Conservation (phyloP, 2,329 filamentous ascomycete species). For the Penicillium sp. region DNA sequence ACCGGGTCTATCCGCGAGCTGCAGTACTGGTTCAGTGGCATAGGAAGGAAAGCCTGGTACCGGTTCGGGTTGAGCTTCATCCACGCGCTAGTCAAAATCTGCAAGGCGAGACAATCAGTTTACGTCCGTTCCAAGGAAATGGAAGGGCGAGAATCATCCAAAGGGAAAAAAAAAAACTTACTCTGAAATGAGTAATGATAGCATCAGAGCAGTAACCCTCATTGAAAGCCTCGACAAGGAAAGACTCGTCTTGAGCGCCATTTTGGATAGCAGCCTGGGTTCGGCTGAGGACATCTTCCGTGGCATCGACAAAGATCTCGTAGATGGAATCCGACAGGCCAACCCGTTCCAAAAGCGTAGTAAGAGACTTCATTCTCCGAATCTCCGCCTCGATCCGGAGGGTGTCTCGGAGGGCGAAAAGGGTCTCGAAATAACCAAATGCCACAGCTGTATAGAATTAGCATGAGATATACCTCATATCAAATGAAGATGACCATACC, state of each 20-base stretch:
- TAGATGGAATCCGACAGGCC: constrained; percentile 69
- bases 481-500: constrained; percentile 60
- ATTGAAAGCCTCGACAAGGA: constrained; percentile 72
- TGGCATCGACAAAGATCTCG: constrained; percentile 81
- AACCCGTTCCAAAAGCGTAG: constrained; percentile 66
- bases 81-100: constrained; percentile 80
- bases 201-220: constrained; percentile 64
- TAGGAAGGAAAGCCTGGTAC: constrained; percentile 72
- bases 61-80: constrained; percentile 70
- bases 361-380: constrained; percentile 69
- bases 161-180: constrained; percentile 35
- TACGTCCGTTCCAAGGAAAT: neutral
- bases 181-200: constrained; percentile 81
- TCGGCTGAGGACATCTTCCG: constrained; percentile 65
- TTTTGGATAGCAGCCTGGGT: constrained; percentile 59
- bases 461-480: constrained; percentile 3
- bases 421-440: constrained; percentile 87
- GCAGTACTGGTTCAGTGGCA: constrained; percentile 67
- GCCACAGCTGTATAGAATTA: constrained; percentile 66
- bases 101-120: constrained; percentile 23
- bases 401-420: constrained; percentile 67
- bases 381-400: constrained; percentile 68
- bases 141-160: constrained; percentile 7
- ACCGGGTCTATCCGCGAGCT: constrained; percentile 68
- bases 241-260: constrained; percentile 56